phyloP scores from a whole-genome alignment of 1,284 basidiomycete genomes.

The Athelia psychrophila region DNA sequence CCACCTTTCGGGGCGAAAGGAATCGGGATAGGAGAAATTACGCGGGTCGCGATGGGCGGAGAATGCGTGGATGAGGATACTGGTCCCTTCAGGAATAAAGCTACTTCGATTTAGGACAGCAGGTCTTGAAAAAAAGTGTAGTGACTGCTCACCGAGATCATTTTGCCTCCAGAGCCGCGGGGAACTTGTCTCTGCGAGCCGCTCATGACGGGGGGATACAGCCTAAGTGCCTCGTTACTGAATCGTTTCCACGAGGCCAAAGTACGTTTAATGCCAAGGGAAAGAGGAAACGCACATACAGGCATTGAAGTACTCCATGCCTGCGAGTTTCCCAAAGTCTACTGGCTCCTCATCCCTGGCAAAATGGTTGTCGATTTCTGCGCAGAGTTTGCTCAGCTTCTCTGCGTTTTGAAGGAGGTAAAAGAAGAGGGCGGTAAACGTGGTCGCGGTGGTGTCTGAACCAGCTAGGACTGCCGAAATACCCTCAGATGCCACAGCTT shows the following conservation, averaged over 20 bases:
- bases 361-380: slow-evolving; percentile 15
- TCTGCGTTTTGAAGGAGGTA: slow-evolving; percentile 7
- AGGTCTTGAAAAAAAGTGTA: too few relatives aligned
- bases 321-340: slow-evolving; percentile 14
- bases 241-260: background rate
- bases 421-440: slow-evolving; percentile 4
- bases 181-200: slow-evolving; percentile 6
- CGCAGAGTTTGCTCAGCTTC: background rate
- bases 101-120: slow-evolving; percentile 10
- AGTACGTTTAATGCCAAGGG: background rate
- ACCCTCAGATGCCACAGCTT: slow-evolving; percentile 6
- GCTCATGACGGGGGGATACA: slow-evolving; percentile 14
- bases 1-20: slow-evolving; percentile 36
- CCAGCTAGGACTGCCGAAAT: slow-evolving; percentile 18
- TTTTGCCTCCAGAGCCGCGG: background rate
- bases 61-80: slow-evolving; percentile 31
- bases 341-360: slow-evolving; percentile 20
- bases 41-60: slow-evolving; percentile 35
- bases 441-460: slow-evolving; percentile 26
- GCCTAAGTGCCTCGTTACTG: slow-evolving; percentile 17
- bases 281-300: slow-evolving; percentile 18
- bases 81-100: slow-evolving; percentile 34
- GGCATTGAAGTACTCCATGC: slow-evolving; percentile 28
- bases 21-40: slow-evolving; percentile 30
- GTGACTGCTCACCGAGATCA: background rate